Conservation (phyloP, 495 filamentous ascomycete species). For the Aspergillus homomorphus region DNA sequence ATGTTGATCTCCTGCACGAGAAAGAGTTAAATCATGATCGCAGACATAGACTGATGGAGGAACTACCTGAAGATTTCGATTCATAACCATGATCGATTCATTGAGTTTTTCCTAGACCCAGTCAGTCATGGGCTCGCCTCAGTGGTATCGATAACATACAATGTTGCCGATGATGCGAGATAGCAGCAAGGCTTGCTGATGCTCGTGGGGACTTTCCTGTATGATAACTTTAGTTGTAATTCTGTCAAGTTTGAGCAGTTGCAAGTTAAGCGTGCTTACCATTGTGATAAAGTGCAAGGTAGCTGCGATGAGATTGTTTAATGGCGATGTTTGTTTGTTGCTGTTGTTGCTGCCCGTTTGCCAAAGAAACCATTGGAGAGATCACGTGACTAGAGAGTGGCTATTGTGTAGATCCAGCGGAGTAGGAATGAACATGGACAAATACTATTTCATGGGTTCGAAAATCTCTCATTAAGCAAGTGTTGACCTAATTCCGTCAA, state of each 20-base stretch:
- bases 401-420: background rate
- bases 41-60: background rate
- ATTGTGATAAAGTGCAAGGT: constrained; percentile 10
- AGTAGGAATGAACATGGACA: too few species aligned
- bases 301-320: background rate
- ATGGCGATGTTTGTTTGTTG: constrained; percentile 18
- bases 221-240: background rate
- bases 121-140: constrained; percentile 9
- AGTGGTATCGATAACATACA: constrained; percentile 47
- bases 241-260: background rate
- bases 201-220: constrained; percentile 95
- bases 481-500: too few species aligned
- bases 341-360: background rate
- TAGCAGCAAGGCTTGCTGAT: constrained; percentile 90
- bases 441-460: too few species aligned
- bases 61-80: constrained; percentile 81
- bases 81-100: constrained; percentile 86
- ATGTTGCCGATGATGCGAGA: constrained; percentile 97
- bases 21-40: background rate
- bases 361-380: constrained; percentile 8
- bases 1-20: constrained; percentile 82
- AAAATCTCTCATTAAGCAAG: too few species aligned
- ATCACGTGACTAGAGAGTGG: background rate
- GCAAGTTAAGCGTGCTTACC: constrained; percentile 10
- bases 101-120: constrained; percentile 86